Conservation (phyloP, 495 filamentous ascomycete species). For the Copromyces sp. region DNA sequence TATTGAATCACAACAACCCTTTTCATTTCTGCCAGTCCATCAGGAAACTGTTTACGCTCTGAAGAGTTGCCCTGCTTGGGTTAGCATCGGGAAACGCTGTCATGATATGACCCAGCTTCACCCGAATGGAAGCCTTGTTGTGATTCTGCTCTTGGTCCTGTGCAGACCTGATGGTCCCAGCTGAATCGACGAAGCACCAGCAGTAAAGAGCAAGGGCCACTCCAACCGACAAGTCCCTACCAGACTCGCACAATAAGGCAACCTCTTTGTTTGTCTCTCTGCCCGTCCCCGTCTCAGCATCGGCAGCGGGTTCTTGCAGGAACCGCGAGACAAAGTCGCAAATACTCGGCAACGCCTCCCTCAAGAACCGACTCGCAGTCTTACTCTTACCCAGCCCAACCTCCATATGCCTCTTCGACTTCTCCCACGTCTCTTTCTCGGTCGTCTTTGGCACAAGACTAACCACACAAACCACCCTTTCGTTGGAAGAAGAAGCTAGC, state of each 20-base stretch:
- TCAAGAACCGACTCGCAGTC: slow-evolving; percentile 63
- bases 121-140: slow-evolving; percentile 67
- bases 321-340: slow-evolving; percentile 33
- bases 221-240: slow-evolving; percentile 34
- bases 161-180: slow-evolving; percentile 18
- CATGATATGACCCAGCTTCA: slow-evolving; percentile 68
- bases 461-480: slow-evolving; percentile 14
- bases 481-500: background rate
- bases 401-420: slow-evolving; percentile 37
- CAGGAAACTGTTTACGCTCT: slow-evolving; percentile 79
- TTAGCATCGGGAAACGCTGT: slow-evolving; percentile 64
- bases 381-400: slow-evolving; percentile 59
- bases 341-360: slow-evolving; percentile 50
- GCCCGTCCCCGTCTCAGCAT: background rate
- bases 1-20: background rate
- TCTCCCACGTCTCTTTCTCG: slow-evolving; percentile 22
- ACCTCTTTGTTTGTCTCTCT: slow-evolving; percentile 11
- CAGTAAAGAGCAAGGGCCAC: slow-evolving; percentile 41
- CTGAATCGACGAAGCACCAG: slow-evolving; percentile 25
- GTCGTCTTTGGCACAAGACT: slow-evolving; percentile 26
- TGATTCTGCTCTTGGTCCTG: slow-evolving; percentile 27
- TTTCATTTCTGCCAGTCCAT: slow-evolving; percentile 45
- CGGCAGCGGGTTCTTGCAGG: slow-evolving; percentile 5
- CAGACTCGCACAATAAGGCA: slow-evolving; percentile 30
- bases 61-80: slow-evolving; percentile 68